Conservation (phyloP, 1,139 yeast species). For the Magnusiomyces ingens region DNA sequence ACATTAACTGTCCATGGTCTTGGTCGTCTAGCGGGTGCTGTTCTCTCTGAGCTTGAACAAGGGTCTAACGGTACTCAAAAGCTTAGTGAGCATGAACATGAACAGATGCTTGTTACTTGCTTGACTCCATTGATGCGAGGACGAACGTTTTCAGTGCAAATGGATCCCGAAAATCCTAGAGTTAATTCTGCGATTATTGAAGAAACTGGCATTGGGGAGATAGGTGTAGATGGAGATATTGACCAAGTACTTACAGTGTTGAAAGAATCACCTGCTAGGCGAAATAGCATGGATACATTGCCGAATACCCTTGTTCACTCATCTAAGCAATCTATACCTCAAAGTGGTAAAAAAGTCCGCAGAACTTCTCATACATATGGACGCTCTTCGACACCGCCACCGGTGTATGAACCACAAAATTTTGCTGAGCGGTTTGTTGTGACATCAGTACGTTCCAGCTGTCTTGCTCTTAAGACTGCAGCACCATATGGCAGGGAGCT, state of each 20-base stretch:
- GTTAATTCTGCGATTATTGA: background rate
- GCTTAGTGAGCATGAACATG: background rate
- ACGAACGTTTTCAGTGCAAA: background rate
- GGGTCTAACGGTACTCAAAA: background rate
- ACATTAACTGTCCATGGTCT: constrained; percentile 1
- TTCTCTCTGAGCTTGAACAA: background rate
- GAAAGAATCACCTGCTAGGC: too few species aligned
- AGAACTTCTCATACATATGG: background rate
- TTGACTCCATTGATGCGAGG: background rate
- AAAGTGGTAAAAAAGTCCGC: too few species aligned
- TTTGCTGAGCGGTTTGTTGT: background rate
- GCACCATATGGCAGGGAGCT: constrained; percentile 1
- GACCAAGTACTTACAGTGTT: background rate
- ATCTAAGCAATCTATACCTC: too few species aligned
- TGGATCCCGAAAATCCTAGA: too few species aligned
- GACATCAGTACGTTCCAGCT: background rate
- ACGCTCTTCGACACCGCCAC: background rate
- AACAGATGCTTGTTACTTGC: background rate
- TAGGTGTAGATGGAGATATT: background rate
- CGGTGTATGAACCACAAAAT: constrained; percentile 5
- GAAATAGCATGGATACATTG: too few species aligned
- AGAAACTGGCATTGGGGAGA: background rate
- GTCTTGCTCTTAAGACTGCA: background rate
- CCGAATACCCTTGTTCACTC: too few species aligned
- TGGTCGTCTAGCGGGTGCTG: background rate